Conservation (phyloP, 2,329 filamentous ascomycete genomes). For the Myrmaecium sp. region DNA sequence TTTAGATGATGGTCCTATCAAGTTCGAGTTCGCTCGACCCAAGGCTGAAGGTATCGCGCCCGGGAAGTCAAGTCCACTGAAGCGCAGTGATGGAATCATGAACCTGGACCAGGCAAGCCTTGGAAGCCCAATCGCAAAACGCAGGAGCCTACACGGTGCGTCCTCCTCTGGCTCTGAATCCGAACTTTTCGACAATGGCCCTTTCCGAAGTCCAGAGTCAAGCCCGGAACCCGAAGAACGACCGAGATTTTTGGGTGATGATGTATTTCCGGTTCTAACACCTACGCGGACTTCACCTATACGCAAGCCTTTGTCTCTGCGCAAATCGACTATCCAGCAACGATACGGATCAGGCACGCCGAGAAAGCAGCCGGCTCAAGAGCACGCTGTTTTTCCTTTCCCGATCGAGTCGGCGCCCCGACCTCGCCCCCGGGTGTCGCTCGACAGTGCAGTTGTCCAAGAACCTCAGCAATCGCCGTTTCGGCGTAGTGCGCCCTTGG, state of each 20-base stretch:
- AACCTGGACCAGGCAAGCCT: slow-evolving; percentile 62
- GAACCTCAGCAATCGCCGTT: slow-evolving; percentile 43
- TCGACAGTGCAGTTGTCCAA: slow-evolving; percentile 60
- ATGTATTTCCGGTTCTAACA: slow-evolving; percentile 16
- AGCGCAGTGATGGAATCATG: slow-evolving; percentile 82
- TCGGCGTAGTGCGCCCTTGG: too few species aligned
- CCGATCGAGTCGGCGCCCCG: slow-evolving; percentile 37
- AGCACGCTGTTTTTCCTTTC: slow-evolving; percentile 37
- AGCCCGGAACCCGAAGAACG: slow-evolving; percentile 10
- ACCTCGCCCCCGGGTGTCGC: slow-evolving; percentile 52
- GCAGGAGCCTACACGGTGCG: slow-evolving; percentile 68
- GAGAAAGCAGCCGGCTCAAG: slow-evolving; percentile 20
- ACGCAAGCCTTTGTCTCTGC: slow-evolving; percentile 48
- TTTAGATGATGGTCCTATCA: slow-evolving; percentile 27
- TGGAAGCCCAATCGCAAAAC: slow-evolving; percentile 78
- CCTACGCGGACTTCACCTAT: slow-evolving; percentile 15
- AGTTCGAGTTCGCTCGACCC: slow-evolving; percentile 27
- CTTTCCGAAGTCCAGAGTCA: slow-evolving; percentile 8
- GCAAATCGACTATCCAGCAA: slow-evolving; percentile 78
- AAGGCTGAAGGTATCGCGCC: slow-evolving; percentile 34
- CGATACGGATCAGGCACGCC: slow-evolving; percentile 39
- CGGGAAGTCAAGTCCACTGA: slow-evolving; percentile 63
- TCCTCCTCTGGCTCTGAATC: slow-evolving; percentile 46
- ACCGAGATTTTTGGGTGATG: slow-evolving; percentile 12
- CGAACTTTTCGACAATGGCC: slow-evolving; percentile 55